Conservation (phyloP, 192 early-diverging fungal genomes). For the Mortierella claussenii region DNA sequence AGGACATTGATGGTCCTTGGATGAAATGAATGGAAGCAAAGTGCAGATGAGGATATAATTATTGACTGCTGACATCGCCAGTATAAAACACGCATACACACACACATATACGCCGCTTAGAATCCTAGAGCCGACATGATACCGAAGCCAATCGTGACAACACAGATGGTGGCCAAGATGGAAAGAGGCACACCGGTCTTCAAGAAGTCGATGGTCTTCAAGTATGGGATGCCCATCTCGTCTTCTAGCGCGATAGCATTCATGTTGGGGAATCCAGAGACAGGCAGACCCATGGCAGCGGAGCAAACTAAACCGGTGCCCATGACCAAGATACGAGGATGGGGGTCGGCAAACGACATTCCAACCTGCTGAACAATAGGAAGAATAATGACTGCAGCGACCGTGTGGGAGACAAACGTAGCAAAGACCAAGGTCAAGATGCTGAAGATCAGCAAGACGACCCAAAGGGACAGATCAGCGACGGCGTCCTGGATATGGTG, state of each 20-base stretch:
- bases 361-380: constrained; percentile 77
- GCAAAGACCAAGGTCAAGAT: constrained; percentile 73
- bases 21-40: too few relatives aligned
- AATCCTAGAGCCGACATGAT: constrained; percentile 60
- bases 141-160: constrained; percentile 71
- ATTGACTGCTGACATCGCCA: too few relatives aligned
- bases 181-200: constrained; percentile 68
- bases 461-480: constrained; percentile 58
- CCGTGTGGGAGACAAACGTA: constrained; percentile 83
- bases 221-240: constrained; percentile 70
- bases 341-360: constrained; percentile 68
- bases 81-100: too few relatives aligned
- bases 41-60: too few relatives aligned
- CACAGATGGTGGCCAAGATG: constrained; percentile 61
- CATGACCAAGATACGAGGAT: constrained; percentile 78
- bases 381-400: constrained; percentile 81
- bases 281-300: constrained; percentile 79
- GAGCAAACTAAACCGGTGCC: constrained; percentile 68
- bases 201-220: constrained; percentile 73
- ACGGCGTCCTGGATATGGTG: constrained; percentile 64
- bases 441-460: constrained; percentile 68
- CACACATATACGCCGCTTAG: too few relatives aligned
- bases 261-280: constrained; percentile 86
- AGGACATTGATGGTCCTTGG: too few relatives aligned
- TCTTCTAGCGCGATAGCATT: constrained; percentile 76